These are phyloP conservation scores for Aspergillus tubingensis DNA, from an alignment of 2,329 filamentous ascomycete species.

Conservation along the genomic window DNA sequence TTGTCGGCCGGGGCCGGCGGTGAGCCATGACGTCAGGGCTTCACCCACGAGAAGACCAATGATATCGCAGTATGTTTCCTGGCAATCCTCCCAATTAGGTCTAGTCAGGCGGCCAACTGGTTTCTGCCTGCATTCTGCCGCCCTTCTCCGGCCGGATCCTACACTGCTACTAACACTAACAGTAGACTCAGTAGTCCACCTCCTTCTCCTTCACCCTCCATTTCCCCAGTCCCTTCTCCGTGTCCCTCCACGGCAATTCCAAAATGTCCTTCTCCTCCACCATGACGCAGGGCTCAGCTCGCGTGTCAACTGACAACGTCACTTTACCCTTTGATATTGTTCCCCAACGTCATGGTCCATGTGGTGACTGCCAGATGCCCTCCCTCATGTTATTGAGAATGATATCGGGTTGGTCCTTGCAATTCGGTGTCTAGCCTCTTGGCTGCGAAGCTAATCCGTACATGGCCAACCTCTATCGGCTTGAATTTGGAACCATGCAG, in stretches of 20 bases:
- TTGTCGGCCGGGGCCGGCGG: background rate
- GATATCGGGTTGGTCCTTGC: background rate
- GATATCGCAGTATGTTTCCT: background rate
- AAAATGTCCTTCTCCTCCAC: background rate
- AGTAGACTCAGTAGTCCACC: background rate
- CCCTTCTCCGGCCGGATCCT: background rate
- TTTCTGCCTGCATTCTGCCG: too few species aligned
- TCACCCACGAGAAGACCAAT: background rate
- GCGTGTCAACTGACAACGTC: background rate
- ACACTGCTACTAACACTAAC: background rate
- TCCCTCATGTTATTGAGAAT: background rate
- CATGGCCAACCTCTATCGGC: background rate
- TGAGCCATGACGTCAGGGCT: background rate
- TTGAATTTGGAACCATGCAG: background rate
- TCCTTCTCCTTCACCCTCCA: background rate
- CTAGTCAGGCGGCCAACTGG: too few species aligned
- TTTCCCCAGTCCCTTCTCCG: constrained; percentile 1
- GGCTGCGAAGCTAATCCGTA: background rate
- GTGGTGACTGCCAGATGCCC: background rate
- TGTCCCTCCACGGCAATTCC: background rate
- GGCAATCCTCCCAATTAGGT: too few species aligned
- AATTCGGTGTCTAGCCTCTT: background rate
- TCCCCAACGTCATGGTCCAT: background rate
- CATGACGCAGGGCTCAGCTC: constrained; percentile 1
- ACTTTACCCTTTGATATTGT: background rate